Conservation (phyloP, 306 rosid species). For the Rosa multiflora region DNA sequence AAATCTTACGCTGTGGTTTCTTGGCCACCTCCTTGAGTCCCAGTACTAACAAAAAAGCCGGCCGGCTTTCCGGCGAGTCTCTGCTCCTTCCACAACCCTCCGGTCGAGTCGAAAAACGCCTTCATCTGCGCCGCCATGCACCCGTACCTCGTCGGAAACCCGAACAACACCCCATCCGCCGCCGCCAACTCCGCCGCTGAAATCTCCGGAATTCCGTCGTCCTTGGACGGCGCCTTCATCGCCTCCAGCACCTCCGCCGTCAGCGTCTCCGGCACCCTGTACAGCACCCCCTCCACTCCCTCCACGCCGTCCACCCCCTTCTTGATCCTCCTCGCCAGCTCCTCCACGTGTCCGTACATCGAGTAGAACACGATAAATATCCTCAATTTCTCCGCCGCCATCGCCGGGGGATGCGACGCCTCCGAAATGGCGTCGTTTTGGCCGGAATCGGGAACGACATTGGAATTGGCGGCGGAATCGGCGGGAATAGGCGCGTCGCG, state of each 20-base stretch:
- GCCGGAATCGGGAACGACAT: background rate
- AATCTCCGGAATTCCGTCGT: conserved; percentile 55
- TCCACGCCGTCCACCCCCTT: conserved; percentile 79
- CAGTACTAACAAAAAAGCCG: conserved; percentile 89
- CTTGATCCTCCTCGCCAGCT: conserved; percentile 74
- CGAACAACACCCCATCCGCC: conserved; percentile 82
- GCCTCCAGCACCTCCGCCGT: conserved; percentile 53
- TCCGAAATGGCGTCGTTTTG: conserved; percentile 11
- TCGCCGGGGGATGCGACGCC: conserved; percentile 4
- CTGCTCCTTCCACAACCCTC: conserved; percentile 82
- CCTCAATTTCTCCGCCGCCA: conserved; percentile 40
- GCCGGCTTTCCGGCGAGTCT: conserved; percentile 93
- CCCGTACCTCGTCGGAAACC: conserved; percentile 93
- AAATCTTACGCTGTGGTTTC: conserved; percentile 86
- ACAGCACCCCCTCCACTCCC: conserved; percentile 72
- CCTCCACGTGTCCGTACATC: conserved; percentile 94
- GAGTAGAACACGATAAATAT: conserved; percentile 84
- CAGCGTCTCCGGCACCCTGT: conserved; percentile 82
- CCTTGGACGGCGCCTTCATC: conserved; percentile 81
- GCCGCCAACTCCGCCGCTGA: conserved; percentile 53
- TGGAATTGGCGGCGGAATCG: conserved; percentile 7
- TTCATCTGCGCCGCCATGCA: conserved; percentile 98
- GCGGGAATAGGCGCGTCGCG: conserved; percentile 33
- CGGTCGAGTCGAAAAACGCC: conserved; percentile 88
- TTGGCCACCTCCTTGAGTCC: conserved; percentile 99